These are phyloP conservation scores for Cladophialophora yegresii DNA, from an alignment of 2,329 filamentous ascomycete genomes.

Conservation along the genomic window DNA sequence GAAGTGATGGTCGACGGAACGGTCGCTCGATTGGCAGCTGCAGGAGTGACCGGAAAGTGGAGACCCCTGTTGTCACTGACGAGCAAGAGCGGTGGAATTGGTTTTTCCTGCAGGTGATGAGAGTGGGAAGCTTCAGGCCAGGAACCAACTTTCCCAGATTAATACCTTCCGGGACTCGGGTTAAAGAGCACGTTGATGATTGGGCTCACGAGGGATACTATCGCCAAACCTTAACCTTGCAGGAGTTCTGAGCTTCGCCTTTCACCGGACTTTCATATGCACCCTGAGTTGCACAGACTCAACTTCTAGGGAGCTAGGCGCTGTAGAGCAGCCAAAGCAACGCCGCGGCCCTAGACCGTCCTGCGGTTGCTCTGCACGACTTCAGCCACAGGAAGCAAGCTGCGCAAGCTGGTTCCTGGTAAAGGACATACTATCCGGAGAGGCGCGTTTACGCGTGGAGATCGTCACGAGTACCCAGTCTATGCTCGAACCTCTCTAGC, in stretches of 20 bases:
- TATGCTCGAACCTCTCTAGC: conserved; percentile 13
- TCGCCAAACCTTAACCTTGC: not conserved
- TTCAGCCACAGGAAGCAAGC: conserved; percentile 12
- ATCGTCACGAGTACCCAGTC: conserved; percentile 4
- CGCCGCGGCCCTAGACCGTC: not conserved
- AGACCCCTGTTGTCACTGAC: not conserved
- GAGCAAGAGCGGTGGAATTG: not conserved
- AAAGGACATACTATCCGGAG: not conserved
- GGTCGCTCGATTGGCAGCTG: not conserved
- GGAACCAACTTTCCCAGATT: conserved; percentile 15
- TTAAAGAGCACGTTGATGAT: not conserved
- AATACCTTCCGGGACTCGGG: not conserved
- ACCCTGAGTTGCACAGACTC: not conserved
- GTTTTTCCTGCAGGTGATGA: not conserved
- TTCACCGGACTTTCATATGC: not conserved
- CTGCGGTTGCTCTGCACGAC: not conserved
- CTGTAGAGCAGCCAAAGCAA: not conserved
- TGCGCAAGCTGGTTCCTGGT: not conserved
- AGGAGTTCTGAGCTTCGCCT: not conserved
- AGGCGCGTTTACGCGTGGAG: conserved; percentile 7
- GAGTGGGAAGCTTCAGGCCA: not conserved
- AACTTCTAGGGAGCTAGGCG: not conserved
- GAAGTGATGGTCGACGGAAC: conserved; percentile 12
- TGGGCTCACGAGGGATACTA: not conserved
- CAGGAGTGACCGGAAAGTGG: conserved; percentile 12